Conservation (phyloP, 148 eudicot genomes). For the Nyssa sinensis region DNA sequence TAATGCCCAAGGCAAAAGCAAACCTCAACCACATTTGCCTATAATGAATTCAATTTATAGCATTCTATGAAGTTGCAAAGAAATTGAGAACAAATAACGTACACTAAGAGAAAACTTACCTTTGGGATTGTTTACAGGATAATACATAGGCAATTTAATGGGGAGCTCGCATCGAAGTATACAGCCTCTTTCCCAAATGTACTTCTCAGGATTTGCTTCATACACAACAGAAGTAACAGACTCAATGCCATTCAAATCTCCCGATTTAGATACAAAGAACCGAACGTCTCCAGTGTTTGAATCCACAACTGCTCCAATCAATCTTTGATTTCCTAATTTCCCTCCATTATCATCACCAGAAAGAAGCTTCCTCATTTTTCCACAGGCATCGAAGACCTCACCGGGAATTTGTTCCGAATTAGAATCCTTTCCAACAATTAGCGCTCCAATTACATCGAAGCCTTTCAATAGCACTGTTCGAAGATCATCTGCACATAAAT, state of each 20-base stretch:
- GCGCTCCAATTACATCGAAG: slow-evolving; percentile 80
- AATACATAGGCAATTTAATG: slow-evolving; percentile 72
- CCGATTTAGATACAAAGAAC: slow-evolving; percentile 53
- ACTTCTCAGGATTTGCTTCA: slow-evolving; percentile 68
- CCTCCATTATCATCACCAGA: slow-evolving; percentile 20
- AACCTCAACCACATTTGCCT: background rate
- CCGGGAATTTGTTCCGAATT: slow-evolving; percentile 35
- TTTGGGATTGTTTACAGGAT: slow-evolving; percentile 41
- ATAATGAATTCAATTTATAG: background rate
- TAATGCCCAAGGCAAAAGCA: background rate
- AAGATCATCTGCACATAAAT: slow-evolving; percentile 48
- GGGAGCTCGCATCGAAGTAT: slow-evolving; percentile 64
- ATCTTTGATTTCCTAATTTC: slow-evolving; percentile 20
- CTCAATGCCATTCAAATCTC: slow-evolving; percentile 34
- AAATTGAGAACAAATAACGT: background rate
- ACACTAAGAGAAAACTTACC: slow-evolving; percentile 34
- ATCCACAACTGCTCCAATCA: slow-evolving; percentile 64
- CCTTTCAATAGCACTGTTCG: slow-evolving; percentile 64
- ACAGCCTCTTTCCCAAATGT: slow-evolving; percentile 87
- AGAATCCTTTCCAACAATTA: slow-evolving; percentile 39
- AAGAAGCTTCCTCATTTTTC: slow-evolving; percentile 46
- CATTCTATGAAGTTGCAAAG: background rate
- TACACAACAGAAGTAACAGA: slow-evolving; percentile 51
- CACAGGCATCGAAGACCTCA: slow-evolving; percentile 49
- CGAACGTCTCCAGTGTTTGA: slow-evolving; percentile 34